Evolutionary conservation across 345 rosid species (phyloP).

Genomic region (Atalantia buxifolia): DNA sequence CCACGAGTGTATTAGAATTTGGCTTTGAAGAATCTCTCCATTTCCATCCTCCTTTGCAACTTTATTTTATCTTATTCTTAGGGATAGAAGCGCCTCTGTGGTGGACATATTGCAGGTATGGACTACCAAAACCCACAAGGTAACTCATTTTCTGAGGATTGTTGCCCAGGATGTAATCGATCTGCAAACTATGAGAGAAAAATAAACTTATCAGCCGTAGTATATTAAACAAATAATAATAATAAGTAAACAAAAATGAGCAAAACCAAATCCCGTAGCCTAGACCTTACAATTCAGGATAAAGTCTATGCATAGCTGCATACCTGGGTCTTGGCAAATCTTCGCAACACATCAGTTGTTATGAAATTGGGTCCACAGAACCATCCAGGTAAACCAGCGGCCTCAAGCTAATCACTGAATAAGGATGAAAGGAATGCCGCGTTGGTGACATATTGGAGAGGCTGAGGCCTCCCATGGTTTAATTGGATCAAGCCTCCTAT

Average conservation of each 20-base stretch:
- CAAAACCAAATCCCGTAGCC: neutral
- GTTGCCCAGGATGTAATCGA: conserved; percentile 87
- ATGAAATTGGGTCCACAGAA: conserved; percentile 90
- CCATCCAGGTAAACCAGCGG: conserved; percentile 97
- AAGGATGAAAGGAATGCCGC: conserved; percentile 78
- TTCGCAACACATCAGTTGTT: conserved; percentile 58
- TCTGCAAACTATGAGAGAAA: conserved; percentile 33
- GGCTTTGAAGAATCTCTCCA: conserved; percentile 86
- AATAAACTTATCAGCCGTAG: neutral
- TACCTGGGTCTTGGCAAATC: conserved; percentile 85
- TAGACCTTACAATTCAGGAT: no score
- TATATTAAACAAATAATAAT: no score
- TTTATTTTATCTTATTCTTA: conserved; percentile 71
- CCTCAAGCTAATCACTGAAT: conserved; percentile 85
- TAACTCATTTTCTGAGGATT: conserved; percentile 95
- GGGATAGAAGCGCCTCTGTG: conserved; percentile 96
- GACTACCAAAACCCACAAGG: conserved; percentile 81
- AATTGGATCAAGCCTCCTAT: conserved; percentile 79
- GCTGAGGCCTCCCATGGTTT: conserved; percentile 91
- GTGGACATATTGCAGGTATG: conserved; percentile 71
- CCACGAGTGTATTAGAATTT: conserved; percentile 76
- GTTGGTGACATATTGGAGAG: conserved; percentile 76
- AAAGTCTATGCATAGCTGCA: neutral
- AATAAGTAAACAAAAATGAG: no score
- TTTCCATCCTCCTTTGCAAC: conserved; percentile 94